A percentile compares a stretch with the other conserved stretches of the same genome.
These are phyloP conservation scores for Drechslerella coelobrocha DNA, from an alignment of 2,329 filamentous ascomycete species.

Conservation along the genomic window DNA sequence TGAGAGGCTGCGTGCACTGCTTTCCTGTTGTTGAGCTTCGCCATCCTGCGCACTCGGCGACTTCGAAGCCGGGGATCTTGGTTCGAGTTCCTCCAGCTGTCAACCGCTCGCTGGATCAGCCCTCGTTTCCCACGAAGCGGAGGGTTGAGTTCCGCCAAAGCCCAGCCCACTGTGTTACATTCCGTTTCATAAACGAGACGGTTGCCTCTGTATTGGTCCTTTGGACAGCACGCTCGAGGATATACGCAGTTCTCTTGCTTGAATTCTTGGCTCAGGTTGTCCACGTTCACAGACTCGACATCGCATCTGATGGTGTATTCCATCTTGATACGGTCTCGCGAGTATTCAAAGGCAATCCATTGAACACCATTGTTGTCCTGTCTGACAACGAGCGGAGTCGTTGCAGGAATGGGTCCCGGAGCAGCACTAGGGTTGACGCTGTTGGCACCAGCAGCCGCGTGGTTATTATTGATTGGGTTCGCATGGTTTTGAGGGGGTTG, in stretches of 20 bases:
- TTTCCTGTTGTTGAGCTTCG: constrained; percentile 91
- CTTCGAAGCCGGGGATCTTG: constrained; percentile 91
- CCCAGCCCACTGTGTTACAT: constrained; percentile 99
- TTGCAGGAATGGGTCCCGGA: constrained; percentile 94
- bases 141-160: constrained; percentile 88
- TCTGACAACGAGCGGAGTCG: constrained; percentile 88
- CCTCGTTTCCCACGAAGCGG: constrained; percentile 90
- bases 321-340: constrained; percentile 66
- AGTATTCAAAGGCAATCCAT: constrained; percentile 70
- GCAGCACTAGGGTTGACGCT: constrained; percentile 84
- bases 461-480: constrained; percentile 59
- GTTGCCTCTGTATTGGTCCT: constrained; percentile 96
- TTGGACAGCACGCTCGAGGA: constrained; percentile 89
- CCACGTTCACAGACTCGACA: constrained; percentile 93
- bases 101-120: constrained; percentile 93
- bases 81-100: constrained; percentile 99
- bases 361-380: constrained; percentile 97
- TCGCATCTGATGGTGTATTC: constrained; percentile 89
- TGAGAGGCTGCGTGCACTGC: constrained; percentile 68
- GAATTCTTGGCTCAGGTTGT: constrained; percentile 83
- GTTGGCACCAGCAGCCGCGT: constrained; percentile 51
- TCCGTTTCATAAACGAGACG: constrained; percentile 95
- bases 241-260: constrained; percentile 99
- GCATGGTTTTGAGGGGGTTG: constrained; percentile 60
- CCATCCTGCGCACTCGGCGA: constrained; percentile 89